Evolutionary conservation across 108 stramenopile genomes (phyloP).

Genomic region (Schizochytrium sp.): DNA sequence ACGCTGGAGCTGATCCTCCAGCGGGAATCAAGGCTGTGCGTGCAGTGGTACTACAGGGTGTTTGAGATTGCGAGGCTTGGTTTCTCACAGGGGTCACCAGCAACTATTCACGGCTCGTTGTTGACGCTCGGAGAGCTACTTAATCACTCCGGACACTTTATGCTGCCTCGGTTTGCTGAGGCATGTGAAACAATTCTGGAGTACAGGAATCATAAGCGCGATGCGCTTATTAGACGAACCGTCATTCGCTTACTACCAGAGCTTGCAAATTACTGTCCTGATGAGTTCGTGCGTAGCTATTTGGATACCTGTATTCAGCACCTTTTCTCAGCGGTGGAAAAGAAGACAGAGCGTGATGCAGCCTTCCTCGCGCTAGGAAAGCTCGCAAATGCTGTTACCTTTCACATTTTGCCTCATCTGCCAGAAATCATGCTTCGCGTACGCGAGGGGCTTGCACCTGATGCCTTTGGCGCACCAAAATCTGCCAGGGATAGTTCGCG

Average conservation of each 20-base stretch:
- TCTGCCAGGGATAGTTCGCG: slow-evolving; percentile 62
- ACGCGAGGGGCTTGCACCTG: slow-evolving; percentile 71
- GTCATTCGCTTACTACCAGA: slow-evolving; percentile 88
- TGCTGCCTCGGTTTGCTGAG: slow-evolving; percentile 92
- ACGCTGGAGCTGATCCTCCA: slow-evolving; percentile 66
- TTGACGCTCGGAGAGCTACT: slow-evolving; percentile 87
- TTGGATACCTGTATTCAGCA: slow-evolving; percentile 82
- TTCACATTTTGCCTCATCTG: slow-evolving; percentile 75
- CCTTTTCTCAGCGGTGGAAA: slow-evolving; percentile 73
- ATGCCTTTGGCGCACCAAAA: slow-evolving; percentile 43
- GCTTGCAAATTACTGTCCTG: slow-evolving; percentile 84
- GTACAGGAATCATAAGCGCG: slow-evolving; percentile 78
- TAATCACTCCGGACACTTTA: slow-evolving; percentile 86
- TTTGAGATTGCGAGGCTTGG: slow-evolving; percentile 63
- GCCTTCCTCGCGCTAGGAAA: slow-evolving; percentile 88
- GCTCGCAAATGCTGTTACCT: slow-evolving; percentile 85
- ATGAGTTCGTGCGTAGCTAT: slow-evolving; percentile 86
- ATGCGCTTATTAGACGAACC: slow-evolving; percentile 83
- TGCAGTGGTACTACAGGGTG: slow-evolving; percentile 67
- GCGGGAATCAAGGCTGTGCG: slow-evolving; percentile 51
- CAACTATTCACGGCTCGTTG: slow-evolving; percentile 88
- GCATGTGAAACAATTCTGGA: slow-evolving; percentile 84
- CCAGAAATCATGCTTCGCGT: slow-evolving; percentile 78
- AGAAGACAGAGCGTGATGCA: slow-evolving; percentile 81
- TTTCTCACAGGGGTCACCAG: slow-evolving; percentile 58